Percentiles rank a stretch among this genome's conserved stretches.
Evolutionary conservation across 1,139 yeast genomes (phyloP).

Genomic region (Casaregolazyma suthepensis): DNA sequence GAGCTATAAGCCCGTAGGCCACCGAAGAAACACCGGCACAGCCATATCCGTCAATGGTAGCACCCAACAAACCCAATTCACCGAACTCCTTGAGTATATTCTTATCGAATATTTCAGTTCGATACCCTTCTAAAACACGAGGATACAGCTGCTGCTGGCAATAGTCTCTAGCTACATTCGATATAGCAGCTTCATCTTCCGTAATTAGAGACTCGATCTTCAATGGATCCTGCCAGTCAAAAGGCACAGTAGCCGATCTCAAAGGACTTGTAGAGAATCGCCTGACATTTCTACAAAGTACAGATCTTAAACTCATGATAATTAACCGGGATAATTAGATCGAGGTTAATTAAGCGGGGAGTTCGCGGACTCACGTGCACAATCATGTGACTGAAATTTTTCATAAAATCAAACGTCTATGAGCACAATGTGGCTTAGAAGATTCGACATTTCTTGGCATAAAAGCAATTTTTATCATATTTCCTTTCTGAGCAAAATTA

Average conservation of each 20-base stretch:
- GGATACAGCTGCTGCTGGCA: conserved; percentile 38
- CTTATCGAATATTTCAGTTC: conserved; percentile 37
- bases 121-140: conserved; percentile 36
- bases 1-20: conserved; percentile 40
- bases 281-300: neutral
- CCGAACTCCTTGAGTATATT: conserved; percentile 38
- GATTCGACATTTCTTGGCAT: no score
- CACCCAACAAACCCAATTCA: conserved; percentile 39
- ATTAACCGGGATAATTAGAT: neutral
- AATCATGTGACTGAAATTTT: neutral
- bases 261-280: conserved; percentile 2
- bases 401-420: no score
- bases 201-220: conserved; percentile 33
- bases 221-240: conserved; percentile 38
- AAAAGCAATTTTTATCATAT: no score
- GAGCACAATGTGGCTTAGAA: no score
- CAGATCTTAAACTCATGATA: neutral
- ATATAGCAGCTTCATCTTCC: conserved; percentile 38
- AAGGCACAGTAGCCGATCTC: conserved; percentile 12
- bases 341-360: neutral
- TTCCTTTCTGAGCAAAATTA: no score
- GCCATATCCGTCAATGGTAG: conserved; percentile 40
- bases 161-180: conserved; percentile 36
- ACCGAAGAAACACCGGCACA: conserved; percentile 40
- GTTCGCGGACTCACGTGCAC: neutral